A percentile compares a stretch with the other conserved stretches of the same genome.
These are phyloP conservation scores for Colletotrichum chlorophyti DNA, from an alignment of 2,329 filamentous ascomycete genomes.

Conservation along the genomic window DNA sequence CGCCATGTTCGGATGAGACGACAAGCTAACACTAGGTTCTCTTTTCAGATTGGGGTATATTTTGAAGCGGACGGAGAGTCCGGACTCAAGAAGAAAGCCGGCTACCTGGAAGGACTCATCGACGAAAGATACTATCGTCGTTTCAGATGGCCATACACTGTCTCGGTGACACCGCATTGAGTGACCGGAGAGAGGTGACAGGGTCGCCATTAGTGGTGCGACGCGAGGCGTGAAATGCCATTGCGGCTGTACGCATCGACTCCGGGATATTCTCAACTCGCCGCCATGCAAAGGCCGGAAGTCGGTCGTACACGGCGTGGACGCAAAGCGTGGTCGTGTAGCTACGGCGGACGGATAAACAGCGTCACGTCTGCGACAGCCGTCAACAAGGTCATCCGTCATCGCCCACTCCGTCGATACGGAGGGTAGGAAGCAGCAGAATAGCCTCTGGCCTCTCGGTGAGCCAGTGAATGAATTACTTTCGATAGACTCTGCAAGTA, in stretches of 20 bases:
- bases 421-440: not conserved
- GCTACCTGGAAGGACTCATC: not conserved
- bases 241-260: slow-evolving; percentile 43
- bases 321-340: slow-evolving; percentile 34
- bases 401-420: slow-evolving; percentile 22
- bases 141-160: slow-evolving; percentile 41
- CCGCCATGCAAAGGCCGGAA: slow-evolving; percentile 36
- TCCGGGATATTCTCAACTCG: slow-evolving; percentile 40
- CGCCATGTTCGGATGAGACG: not conserved
- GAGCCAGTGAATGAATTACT: no score
- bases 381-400: slow-evolving; percentile 31
- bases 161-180: slow-evolving; percentile 40
- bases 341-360: slow-evolving; percentile 14
- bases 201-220: slow-evolving; percentile 31
- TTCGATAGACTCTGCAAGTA: no score
- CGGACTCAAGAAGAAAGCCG: slow-evolving; percentile 1
- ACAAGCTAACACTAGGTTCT: no score
- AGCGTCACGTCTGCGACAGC: slow-evolving; percentile 15
- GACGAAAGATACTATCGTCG: slow-evolving; percentile 30
- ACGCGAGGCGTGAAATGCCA: slow-evolving; percentile 32
- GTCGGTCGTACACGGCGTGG: slow-evolving; percentile 39
- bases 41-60: no score
- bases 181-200: slow-evolving; percentile 38
- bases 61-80: slow-evolving; percentile 12
- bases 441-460: not conserved